Conservation (phyloP, 1,284 basidiomycete species). For the Leccinum solheimii region DNA sequence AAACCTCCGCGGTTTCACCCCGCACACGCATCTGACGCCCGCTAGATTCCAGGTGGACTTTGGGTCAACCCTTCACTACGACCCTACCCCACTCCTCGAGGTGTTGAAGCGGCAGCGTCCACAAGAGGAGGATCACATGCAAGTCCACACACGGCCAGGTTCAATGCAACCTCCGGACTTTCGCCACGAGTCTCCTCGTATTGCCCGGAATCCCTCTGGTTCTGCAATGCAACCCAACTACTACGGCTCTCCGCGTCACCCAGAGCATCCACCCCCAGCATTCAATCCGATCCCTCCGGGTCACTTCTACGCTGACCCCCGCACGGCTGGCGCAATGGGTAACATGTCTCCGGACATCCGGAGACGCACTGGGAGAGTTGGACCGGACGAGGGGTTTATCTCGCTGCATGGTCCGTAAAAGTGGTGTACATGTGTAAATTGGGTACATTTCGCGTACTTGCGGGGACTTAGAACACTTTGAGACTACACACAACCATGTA, state of each 20-base stretch:
- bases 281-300: constrained; percentile 35
- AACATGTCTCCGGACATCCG: constrained; percentile 41
- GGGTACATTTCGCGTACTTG: neutral
- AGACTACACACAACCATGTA: constrained; percentile 2
- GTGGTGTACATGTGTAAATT: constrained; percentile 9
- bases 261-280: constrained; percentile 29
- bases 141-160: constrained; percentile 21
- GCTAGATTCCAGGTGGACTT: constrained; percentile 50
- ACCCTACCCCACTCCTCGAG: constrained; percentile 46
- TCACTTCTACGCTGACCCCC: constrained; percentile 40
- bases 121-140: constrained; percentile 31
- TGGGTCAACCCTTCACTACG: constrained; percentile 53
- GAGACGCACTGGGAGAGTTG: constrained; percentile 34
- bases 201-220: constrained; percentile 26
- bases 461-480: neutral
- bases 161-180: constrained; percentile 38
- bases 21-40: constrained; percentile 5
- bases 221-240: constrained; percentile 33
- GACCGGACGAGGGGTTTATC: constrained; percentile 37
- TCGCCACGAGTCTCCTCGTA: constrained; percentile 35
- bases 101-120: constrained; percentile 40
- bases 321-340: constrained; percentile 31
- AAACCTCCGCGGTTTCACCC: neutral
- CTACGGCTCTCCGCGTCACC: constrained; percentile 39
- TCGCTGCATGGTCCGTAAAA: constrained; percentile 32